Percentiles rank a stretch among this genome's conserved stretches.
phyloP scores from a whole-genome alignment of 768 basidiomycete genomes.

The Auricularia heimuer region DNA sequence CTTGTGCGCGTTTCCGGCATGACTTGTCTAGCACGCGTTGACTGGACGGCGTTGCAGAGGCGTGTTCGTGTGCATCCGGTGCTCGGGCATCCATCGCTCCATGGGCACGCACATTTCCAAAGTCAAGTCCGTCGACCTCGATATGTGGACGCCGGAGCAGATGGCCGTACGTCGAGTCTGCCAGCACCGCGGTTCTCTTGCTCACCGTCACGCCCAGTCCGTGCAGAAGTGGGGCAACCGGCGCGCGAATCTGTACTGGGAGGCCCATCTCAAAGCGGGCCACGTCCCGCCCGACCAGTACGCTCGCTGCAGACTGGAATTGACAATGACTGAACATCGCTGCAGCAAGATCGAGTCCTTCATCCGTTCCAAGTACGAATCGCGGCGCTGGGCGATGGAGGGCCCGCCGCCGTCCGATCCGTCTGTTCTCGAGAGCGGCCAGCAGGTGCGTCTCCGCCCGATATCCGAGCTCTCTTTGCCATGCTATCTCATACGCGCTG shows the following conservation, averaged over 20 bases:
- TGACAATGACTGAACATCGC: background rate
- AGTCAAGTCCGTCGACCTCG: constrained; percentile 95
- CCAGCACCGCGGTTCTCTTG: background rate
- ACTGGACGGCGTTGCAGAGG: constrained; percentile 40
- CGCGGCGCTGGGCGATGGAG: constrained; percentile 86
- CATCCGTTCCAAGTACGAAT: constrained; percentile 94
- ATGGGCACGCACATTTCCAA: constrained; percentile 99
- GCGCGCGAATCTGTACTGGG: constrained; percentile 93
- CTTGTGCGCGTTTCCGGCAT: constrained; percentile 39
- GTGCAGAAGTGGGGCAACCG: constrained; percentile 93
- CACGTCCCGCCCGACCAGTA: constrained; percentile 94
- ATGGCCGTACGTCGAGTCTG: constrained; percentile 58
- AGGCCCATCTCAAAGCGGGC: constrained; percentile 84
- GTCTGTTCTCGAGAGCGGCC: constrained; percentile 51
- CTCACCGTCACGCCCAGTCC: constrained; percentile 31
- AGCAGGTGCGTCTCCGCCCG: constrained; percentile 6
- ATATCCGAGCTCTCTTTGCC: background rate
- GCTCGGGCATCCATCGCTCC: constrained; percentile 92
- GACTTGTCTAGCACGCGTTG: background rate
- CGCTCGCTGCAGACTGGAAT: constrained; percentile 23
- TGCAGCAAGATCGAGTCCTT: constrained; percentile 96
- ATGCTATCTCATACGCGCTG: background rate
- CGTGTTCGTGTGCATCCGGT: constrained; percentile 91
- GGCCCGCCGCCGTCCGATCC: constrained; percentile 79
- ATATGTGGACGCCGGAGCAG: constrained; percentile 96